Evolutionary conservation across 495 filamentous ascomycete species (phyloP).

Genomic region (Aspergillus leporis): DNA sequence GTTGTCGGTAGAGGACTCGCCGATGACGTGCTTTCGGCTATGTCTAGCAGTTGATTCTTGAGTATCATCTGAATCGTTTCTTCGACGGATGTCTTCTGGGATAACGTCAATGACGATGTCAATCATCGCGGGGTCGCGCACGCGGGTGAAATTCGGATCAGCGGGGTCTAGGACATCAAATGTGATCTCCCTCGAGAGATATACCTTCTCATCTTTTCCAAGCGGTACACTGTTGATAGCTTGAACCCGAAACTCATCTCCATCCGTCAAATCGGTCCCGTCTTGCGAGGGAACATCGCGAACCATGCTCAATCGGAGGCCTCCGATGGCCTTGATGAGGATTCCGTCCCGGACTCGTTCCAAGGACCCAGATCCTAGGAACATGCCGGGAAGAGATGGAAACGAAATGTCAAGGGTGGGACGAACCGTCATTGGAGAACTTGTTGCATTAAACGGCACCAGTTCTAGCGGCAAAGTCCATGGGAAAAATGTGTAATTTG

Average conservation of each 20-base stretch:
- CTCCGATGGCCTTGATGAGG: slow-evolving; percentile 73
- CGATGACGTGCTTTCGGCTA: slow-evolving; percentile 23
- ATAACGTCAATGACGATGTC: slow-evolving; percentile 68
- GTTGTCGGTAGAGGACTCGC: slow-evolving; percentile 22
- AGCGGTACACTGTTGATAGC: slow-evolving; percentile 78
- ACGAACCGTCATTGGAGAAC: slow-evolving; percentile 60
- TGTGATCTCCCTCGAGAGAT: slow-evolving; percentile 73
- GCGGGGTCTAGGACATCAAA: slow-evolving; percentile 66
- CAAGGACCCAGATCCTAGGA: slow-evolving; percentile 53
- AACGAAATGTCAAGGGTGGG: slow-evolving; percentile 80
- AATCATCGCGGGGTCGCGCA: slow-evolving; percentile 68
- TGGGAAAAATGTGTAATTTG: slow-evolving; percentile 84
- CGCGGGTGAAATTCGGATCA: slow-evolving; percentile 81
- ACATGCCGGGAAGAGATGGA: slow-evolving; percentile 61
- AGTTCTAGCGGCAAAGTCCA: slow-evolving; percentile 82
- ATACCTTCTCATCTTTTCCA: slow-evolving; percentile 87
- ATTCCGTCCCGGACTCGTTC: slow-evolving; percentile 72
- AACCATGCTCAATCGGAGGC: slow-evolving; percentile 78
- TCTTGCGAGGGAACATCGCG: slow-evolving; percentile 54
- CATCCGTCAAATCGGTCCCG: slow-evolving; percentile 29
- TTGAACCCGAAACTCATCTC: slow-evolving; percentile 64
- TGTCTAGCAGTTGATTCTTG: slow-evolving; percentile 28
- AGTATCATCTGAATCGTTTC: slow-evolving; percentile 41
- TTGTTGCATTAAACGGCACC: slow-evolving; percentile 72
- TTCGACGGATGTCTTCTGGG: slow-evolving; percentile 38